These are phyloP conservation scores for Aspergillus piperis DNA, from an alignment of 2,329 filamentous ascomycete genomes.

Conservation along the genomic window DNA sequence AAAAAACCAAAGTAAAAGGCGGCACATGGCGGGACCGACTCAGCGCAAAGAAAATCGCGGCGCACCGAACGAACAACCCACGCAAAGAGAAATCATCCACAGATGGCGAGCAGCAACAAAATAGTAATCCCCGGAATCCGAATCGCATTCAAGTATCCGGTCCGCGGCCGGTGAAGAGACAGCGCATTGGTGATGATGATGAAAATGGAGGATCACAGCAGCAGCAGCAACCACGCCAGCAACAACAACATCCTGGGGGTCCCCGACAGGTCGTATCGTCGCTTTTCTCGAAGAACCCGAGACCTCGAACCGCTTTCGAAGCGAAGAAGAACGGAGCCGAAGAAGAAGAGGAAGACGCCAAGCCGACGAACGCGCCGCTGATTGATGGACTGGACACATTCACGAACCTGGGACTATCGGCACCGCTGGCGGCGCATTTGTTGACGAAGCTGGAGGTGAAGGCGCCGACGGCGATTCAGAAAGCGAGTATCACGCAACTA, in stretches of 20 bases:
- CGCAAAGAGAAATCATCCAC: conserved; percentile 17
- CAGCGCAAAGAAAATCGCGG: conserved; percentile 70
- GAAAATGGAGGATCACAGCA: conserved; percentile 31
- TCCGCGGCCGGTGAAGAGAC: conserved; percentile 42
- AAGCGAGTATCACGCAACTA: conserved; percentile 79
- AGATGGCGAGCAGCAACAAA: conserved; percentile 10
- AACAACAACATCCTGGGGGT: conserved; percentile 41
- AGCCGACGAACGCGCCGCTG: conserved; percentile 88
- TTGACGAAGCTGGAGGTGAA: conserved; percentile 83
- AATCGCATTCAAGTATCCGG: conserved; percentile 37
- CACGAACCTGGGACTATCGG: conserved; percentile 78
- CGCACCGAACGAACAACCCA: conserved; percentile 52
- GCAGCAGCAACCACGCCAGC: conserved; percentile 19
- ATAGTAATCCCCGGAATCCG: conserved; percentile 30
- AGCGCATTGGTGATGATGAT: conserved; percentile 23
- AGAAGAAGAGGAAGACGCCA: conserved; percentile 44
- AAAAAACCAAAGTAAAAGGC: conserved; percentile 70
- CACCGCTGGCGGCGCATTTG: conserved; percentile 77
- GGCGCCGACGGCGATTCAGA: conserved; percentile 91
- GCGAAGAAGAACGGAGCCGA: conserved; percentile 35
- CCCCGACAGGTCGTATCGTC: conserved; percentile 77
- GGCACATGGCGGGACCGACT: conserved; percentile 91
- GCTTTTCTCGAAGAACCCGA: conserved; percentile 87
- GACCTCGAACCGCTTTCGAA: conserved; percentile 59
- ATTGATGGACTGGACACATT: conserved; percentile 83